These are phyloP conservation scores for Euphorbia celastroides DNA, from an alignment of 441 rosid genomes.

Conservation along the genomic window DNA sequence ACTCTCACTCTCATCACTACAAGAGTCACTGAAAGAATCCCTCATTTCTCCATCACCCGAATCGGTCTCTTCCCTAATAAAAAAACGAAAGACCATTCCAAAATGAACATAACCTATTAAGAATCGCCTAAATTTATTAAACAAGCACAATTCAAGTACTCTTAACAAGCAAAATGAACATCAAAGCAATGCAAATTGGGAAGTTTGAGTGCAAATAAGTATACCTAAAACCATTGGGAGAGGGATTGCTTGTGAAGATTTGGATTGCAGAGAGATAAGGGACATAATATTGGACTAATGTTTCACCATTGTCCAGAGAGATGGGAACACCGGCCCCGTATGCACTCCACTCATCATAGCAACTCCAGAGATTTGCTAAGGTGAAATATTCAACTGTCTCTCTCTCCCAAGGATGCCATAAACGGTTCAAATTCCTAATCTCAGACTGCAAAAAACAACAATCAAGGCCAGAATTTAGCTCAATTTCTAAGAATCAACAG, in stretches of 20 bases:
- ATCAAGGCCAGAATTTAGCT: neutral
- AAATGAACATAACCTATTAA: constrained; percentile 4
- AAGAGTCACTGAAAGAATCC: constrained; percentile 79
- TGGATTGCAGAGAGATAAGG: constrained; percentile 96
- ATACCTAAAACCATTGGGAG: constrained; percentile 58
- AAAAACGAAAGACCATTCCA: neutral
- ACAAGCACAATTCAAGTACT: neutral
- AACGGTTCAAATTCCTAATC: constrained; percentile 64
- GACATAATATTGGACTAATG: constrained; percentile 86
- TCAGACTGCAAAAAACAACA: constrained; percentile 42
- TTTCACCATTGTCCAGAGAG: constrained; percentile 46
- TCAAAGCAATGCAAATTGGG: neutral
- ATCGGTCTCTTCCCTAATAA: constrained; percentile 68
- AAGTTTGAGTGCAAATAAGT: too few relatives aligned
- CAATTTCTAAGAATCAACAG: neutral
- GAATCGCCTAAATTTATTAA: too few relatives aligned
- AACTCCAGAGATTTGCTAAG: constrained; percentile 74
- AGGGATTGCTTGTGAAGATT: constrained; percentile 72
- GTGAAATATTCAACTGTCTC: constrained; percentile 77
- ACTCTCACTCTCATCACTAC: constrained; percentile 81
- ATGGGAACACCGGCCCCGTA: constrained; percentile 97
- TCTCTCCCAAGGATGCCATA: constrained; percentile 94
- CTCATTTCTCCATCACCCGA: constrained; percentile 71
- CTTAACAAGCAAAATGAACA: neutral
- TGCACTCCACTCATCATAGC: constrained; percentile 97